These are phyloP conservation scores for Cercospora zeae-maydis DNA, from an alignment of 2,329 filamentous ascomycete genomes.

Conservation along the genomic window DNA sequence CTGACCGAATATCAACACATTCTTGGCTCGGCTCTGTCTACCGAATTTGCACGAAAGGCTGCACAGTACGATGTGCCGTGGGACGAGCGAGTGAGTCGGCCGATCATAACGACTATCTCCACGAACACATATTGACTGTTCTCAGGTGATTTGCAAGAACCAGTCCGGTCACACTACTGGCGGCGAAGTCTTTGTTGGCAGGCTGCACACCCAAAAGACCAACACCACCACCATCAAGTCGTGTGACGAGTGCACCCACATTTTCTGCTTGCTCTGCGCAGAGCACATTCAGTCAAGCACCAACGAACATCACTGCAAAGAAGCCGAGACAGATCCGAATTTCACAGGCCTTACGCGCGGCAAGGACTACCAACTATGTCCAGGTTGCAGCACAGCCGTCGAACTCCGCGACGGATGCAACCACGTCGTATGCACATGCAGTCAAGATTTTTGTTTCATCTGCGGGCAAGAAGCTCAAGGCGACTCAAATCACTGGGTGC, in stretches of 20 bases:
- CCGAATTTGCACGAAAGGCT: not conserved
- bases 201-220: not conserved
- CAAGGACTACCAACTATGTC: slow-evolving; percentile 22
- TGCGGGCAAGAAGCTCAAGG: slow-evolving; percentile 11
- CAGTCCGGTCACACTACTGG: not conserved
- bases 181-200: not conserved
- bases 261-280: not conserved
- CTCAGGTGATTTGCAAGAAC: not conserved
- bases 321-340: not conserved
- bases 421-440: slow-evolving; percentile 9
- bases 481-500: slow-evolving; percentile 8
- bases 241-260: not conserved
- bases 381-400: slow-evolving; percentile 5
- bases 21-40: not conserved
- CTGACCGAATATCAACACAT: not conserved
- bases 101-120: not conserved
- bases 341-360: slow-evolving; percentile 16
- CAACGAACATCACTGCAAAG: not conserved
- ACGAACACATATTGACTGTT: not conserved
- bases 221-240: not conserved
- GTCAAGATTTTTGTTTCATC: slow-evolving; percentile 12
- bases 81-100: not conserved
- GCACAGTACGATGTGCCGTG: not conserved
- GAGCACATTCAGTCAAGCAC: not conserved
- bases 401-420: slow-evolving; percentile 16